phyloP scores from a whole-genome alignment of 169 alveolate species.

The Eimeria sp. region DNA sequence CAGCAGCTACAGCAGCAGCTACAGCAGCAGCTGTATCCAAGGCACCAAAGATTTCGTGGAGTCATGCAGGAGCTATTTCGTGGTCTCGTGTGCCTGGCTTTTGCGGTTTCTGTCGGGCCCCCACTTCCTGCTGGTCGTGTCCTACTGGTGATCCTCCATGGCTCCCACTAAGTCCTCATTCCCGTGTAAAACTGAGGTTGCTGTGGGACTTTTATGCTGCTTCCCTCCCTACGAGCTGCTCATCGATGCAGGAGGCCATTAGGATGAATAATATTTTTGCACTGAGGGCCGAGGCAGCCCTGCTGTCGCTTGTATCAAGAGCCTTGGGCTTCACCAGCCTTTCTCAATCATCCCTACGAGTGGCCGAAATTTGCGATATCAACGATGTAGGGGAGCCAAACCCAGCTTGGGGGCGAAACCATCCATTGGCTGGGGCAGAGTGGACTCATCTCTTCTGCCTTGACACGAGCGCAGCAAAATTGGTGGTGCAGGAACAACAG shows the following conservation, averaged over 20 bases:
- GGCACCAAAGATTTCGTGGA: neutral
- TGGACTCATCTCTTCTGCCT: neutral
- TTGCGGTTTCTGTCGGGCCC: constrained; percentile 17
- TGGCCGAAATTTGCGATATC: constrained; percentile 58
- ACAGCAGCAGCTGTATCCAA: neutral
- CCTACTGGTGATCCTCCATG: constrained; percentile 47
- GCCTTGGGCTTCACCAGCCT: constrained; percentile 45
- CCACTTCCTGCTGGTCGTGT: constrained; percentile 45
- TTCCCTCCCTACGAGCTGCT: constrained; percentile 66
- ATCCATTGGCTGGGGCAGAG: constrained; percentile 8
- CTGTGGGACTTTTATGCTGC: constrained; percentile 64
- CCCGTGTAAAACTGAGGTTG: constrained; percentile 49
- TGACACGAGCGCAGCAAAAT: neutral
- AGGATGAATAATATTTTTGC: neutral
- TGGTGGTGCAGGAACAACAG: constrained; percentile 2
- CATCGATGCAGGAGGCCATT: constrained; percentile 54
- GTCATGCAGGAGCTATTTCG: constrained; percentile 5
- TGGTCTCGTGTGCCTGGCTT: constrained; percentile 58
- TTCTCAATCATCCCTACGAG: constrained; percentile 13
- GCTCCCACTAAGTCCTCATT: constrained; percentile 27
- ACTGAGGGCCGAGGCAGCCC: constrained; percentile 68
- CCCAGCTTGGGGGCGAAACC: constrained; percentile 64
- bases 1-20: neutral
- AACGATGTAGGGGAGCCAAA: constrained; percentile 37
- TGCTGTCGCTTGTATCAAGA: constrained; percentile 41